Conservation (phyloP, 768 basidiomycete genomes). For the Phanerodontia chrysosporium region DNA sequence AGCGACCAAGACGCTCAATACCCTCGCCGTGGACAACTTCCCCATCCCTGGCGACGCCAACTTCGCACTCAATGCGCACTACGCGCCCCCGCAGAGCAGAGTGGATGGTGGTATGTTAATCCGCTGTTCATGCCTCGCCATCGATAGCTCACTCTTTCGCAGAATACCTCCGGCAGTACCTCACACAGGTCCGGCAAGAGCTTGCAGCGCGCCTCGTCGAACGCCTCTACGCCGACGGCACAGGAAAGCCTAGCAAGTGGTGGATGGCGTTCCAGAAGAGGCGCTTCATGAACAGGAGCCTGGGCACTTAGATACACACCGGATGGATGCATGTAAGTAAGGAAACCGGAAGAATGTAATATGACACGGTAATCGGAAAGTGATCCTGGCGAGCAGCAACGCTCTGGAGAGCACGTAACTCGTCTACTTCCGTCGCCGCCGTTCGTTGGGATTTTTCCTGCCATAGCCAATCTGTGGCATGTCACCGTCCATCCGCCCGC, state of each 20-base stretch:
- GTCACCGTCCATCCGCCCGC: conserved; percentile 52
- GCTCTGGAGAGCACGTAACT: neutral
- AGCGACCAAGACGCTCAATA: conserved; percentile 84
- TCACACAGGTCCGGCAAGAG: conserved; percentile 92
- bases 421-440: conserved; percentile 48
- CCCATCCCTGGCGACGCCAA: conserved; percentile 93
- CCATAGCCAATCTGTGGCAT: conserved; percentile 88
- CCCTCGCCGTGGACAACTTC: conserved; percentile 90
- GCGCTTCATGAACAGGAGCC: conserved; percentile 90
- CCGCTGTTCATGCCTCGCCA: neutral
- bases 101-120: conserved; percentile 69
- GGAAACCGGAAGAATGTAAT: conserved; percentile 12
- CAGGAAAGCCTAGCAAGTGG: conserved; percentile 97
- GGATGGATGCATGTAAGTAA: conserved; percentile 11
- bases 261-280: conserved; percentile 99
- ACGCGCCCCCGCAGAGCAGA: conserved; percentile 72
- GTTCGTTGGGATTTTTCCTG: conserved; percentile 86
- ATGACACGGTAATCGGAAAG: conserved; percentile 6
- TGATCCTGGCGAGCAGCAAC: neutral
- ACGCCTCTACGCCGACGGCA: conserved; percentile 87
- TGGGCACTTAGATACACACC: conserved; percentile 48
- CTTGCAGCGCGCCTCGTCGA: conserved; percentile 83
- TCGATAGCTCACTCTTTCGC: neutral
- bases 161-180: conserved; percentile 90
- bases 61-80: conserved; percentile 90